Evolutionary conservation across 192 early-diverging fungal species (phyloP).

Genomic region (Lobulomyces angularis): DNA sequence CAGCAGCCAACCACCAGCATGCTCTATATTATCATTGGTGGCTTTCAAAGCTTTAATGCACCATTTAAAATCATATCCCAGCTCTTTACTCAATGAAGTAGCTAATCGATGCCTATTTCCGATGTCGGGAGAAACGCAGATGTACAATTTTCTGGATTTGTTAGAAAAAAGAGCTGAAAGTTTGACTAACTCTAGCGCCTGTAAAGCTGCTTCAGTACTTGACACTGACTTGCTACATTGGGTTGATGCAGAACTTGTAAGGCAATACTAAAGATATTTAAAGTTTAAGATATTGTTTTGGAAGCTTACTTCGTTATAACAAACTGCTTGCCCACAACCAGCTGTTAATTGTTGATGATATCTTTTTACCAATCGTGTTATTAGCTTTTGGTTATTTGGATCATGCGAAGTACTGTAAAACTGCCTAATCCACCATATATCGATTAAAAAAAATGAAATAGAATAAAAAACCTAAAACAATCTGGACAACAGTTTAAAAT

Average conservation of each 20-base stretch:
- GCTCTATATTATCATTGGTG: conserved; percentile 33
- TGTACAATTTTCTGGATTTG: conserved; percentile 21
- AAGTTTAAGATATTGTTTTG: not conserved
- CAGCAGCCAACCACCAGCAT: conserved; percentile 44
- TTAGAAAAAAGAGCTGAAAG: conserved; percentile 16
- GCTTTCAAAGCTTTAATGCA: conserved; percentile 54
- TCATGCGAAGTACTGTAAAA: conserved; percentile 70
- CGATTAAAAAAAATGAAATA: too few relatives aligned
- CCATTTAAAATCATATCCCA: conserved; percentile 41
- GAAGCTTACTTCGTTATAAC: conserved; percentile 42
- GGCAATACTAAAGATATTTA: conserved; percentile 6
- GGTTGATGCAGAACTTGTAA: not conserved
- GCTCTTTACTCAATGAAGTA: conserved; percentile 4
- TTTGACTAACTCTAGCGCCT: conserved; percentile 32
- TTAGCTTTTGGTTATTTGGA: conserved; percentile 57
- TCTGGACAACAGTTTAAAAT: too few relatives aligned
- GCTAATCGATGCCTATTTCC: conserved; percentile 20
- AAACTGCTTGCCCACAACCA: conserved; percentile 60
- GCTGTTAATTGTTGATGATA: conserved; percentile 66
- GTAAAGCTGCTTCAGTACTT: conserved; percentile 50
- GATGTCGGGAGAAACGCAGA: conserved; percentile 53
- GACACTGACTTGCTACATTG: conserved; percentile 51
- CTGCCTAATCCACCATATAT: conserved; percentile 75
- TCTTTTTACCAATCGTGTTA: conserved; percentile 52
- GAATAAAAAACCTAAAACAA: too few relatives aligned